Base-by-base conservation (phyloP, 768 basidiomycete genomes). In the Brasilioporus rufonigricans region DNA sequence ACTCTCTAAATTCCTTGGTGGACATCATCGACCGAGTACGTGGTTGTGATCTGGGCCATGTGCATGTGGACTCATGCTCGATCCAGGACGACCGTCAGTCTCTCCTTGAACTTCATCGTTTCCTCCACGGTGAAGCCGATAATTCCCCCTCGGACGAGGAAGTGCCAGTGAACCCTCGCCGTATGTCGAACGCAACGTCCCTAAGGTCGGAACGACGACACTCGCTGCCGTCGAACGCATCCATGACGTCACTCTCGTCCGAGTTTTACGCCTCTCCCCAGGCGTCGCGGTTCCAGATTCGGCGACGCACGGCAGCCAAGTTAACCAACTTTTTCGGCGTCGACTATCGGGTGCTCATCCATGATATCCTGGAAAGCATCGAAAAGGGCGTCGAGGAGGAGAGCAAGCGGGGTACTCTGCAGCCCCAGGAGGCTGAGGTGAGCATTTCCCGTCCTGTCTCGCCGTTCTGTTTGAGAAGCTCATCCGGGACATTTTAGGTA, bases 251-350 rank as follows among this genome's bases (percentile, higher is more conserved):
- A 16, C 68, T 87, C 43, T 68, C 77, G 19, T 83, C 85, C 16
- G 82, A 84, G 51, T 77, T 71, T 49, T 33, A 75, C 26, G 43
- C 71, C 18, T 61, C 78, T 19, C 69, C 77, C 24, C 77, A 81
- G 57, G 18, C 27, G 16, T 62, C 65, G 21, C 61, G 38, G 61
- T 92, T 93, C 76, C 87, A 92, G 68, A 68, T 78, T 52, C 84
- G 90, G 44, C 77, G 91, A 50, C 76, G 83, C 39, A 77, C 85
- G 54, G 91, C 90, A 5, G 90, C 91, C 57, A 93, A 93, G 75
- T 77, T 93, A 56, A 86, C 87, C 26, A 80, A 86, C 71, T 93
- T 93, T 78, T 93, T 93, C 71, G 91, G 91, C 23, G 91, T 92
- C 39, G 81, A 91, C 67, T 92, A 93, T 69, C 80, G 83, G 26